Conservation (phyloP, 177 flowering plant genomes). For the Vitis hybrid region DNA sequence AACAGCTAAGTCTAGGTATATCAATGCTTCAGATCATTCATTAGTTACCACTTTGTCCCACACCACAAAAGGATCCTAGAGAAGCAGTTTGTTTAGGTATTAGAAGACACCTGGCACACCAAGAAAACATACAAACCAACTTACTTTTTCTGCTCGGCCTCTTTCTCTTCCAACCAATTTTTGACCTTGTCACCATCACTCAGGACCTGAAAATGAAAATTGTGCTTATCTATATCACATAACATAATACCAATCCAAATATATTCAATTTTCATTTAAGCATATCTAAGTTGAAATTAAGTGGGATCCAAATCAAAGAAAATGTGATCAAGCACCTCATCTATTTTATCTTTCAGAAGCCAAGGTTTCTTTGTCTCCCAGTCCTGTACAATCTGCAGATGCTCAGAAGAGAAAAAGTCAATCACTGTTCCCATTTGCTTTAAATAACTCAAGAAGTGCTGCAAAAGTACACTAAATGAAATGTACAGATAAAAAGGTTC, state of each 20-base stretch:
- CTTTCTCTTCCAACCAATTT: slow-evolving; percentile 82
- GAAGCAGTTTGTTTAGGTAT: background rate
- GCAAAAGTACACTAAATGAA: too few relatives aligned
- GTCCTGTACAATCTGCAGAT: slow-evolving; percentile 56
- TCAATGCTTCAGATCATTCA: too few relatives aligned
- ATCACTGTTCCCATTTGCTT: too few relatives aligned
- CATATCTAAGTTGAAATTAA: background rate
- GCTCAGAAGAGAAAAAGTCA: slow-evolving; percentile 1
- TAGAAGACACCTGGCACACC: too few relatives aligned
- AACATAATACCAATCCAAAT: background rate
- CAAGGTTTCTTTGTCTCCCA: slow-evolving; percentile 88
- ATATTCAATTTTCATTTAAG: background rate
- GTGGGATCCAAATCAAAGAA: background rate
- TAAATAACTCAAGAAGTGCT: too few relatives aligned
- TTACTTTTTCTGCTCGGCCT: slow-evolving; percentile 80
- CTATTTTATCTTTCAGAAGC: slow-evolving; percentile 78
- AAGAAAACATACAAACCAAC: slow-evolving; percentile 17
- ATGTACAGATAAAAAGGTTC: too few relatives aligned
- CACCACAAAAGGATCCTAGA: too few relatives aligned
- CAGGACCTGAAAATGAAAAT: slow-evolving; percentile 47
- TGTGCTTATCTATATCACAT: background rate
- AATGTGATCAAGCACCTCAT: slow-evolving; percentile 54
- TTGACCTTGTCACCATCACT: slow-evolving; percentile 61
- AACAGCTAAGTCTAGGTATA: too few relatives aligned
- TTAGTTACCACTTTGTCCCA: too few relatives aligned